Conservation (phyloP, 768 basidiomycete species). For the Leccinum obscurum region DNA sequence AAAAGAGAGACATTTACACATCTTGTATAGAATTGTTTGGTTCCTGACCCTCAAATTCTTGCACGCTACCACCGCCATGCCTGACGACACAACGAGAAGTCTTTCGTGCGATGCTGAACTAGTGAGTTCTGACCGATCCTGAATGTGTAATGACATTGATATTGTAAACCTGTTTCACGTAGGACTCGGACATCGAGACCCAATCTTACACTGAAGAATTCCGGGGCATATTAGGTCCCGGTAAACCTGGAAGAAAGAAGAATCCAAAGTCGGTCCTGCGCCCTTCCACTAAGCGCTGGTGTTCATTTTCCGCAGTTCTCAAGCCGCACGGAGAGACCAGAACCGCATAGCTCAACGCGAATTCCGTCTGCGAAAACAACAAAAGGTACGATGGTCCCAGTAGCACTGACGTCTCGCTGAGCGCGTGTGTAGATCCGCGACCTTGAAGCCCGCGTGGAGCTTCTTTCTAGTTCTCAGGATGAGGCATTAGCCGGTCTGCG, state of each 20-base stretch:
- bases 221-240: constrained; percentile 21
- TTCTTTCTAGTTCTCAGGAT: constrained; percentile 90
- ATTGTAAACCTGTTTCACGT: constrained; percentile 9
- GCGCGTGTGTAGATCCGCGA: constrained; percentile 73
- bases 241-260: constrained; percentile 75
- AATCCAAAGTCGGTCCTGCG: constrained; percentile 70
- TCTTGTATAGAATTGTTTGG: not conserved
- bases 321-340: constrained; percentile 85
- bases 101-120: constrained; percentile 63
- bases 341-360: constrained; percentile 93
- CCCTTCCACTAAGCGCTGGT: constrained; percentile 14
- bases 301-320: constrained; percentile 56
- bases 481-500: constrained; percentile 83
- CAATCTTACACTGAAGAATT: constrained; percentile 46
- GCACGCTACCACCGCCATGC: constrained; percentile 38
- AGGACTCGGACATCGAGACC: constrained; percentile 73
- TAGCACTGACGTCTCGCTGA: constrained; percentile 1
- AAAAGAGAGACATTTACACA: not conserved
- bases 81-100: constrained; percentile 55
- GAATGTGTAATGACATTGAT: constrained; percentile 13
- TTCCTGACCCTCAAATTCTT: constrained; percentile 35
- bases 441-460: constrained; percentile 92
- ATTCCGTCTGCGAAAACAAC: constrained; percentile 90
- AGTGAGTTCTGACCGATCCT: constrained; percentile 19
- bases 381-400: constrained; percentile 50